Evolutionary conservation across 2,329 filamentous ascomycete species (phyloP).

Genomic region (Graphium sp.): DNA sequence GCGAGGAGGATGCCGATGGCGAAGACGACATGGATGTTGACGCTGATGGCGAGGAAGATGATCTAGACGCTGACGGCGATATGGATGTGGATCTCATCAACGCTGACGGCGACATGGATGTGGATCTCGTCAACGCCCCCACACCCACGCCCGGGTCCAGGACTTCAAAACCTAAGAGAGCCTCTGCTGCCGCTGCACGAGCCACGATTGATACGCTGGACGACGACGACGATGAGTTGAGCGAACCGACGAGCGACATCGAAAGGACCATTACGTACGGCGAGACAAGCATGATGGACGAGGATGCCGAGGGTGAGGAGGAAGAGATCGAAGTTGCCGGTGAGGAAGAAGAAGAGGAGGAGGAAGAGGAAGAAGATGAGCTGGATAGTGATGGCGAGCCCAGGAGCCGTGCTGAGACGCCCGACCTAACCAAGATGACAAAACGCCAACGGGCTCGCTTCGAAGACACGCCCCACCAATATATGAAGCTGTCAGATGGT

Average conservation of each 20-base stretch:
- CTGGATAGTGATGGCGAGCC: constrained; percentile 23
- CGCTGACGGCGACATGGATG: constrained; percentile 29
- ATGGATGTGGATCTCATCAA: constrained; percentile 21
- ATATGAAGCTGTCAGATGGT: constrained; percentile 46
- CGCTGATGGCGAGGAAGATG: constrained; percentile 16
- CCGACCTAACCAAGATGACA: constrained; percentile 42
- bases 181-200: constrained; percentile 15
- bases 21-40: constrained; percentile 20
- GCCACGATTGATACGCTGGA: too few species aligned
- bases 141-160: constrained; percentile 17
- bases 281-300: constrained; percentile 24
- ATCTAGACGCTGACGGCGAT: constrained; percentile 30
- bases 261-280: constrained; percentile 20
- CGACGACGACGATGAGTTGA: constrained; percentile 38
- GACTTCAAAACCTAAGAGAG: constrained; percentile 14
- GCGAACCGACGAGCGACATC: constrained; percentile 31
- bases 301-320: constrained; percentile 30
- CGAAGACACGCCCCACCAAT: constrained; percentile 34
- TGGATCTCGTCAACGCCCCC: constrained; percentile 19
- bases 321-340: constrained; percentile 21
- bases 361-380: constrained; percentile 20
- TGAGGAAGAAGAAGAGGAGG: constrained; percentile 22
- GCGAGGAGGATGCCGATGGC: constrained; percentile 20
- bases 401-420: constrained; percentile 30
- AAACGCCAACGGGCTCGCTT: constrained; percentile 42